Evolutionary conservation across 2,329 filamentous ascomycete species (phyloP).

Genomic region (Aspergillus aculeatinus): DNA sequence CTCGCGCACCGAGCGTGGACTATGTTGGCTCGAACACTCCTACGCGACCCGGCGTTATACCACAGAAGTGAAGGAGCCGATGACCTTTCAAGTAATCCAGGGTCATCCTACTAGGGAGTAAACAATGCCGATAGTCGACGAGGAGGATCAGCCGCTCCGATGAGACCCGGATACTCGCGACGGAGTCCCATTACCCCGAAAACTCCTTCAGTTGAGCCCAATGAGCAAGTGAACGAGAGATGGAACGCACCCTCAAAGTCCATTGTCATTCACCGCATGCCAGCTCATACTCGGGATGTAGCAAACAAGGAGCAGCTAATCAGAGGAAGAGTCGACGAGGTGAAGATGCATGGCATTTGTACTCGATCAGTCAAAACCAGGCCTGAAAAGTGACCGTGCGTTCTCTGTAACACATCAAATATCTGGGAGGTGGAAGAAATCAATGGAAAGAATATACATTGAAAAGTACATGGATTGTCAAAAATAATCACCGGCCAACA

Average conservation of each 20-base stretch:
- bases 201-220: not conserved
- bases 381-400: constrained; percentile 1
- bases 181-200: constrained; percentile 15
- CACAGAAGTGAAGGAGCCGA: not conserved
- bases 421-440: constrained; percentile 1
- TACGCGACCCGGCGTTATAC: not conserved
- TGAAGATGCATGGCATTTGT: not conserved
- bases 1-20: not conserved
- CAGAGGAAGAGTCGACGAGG: not conserved
- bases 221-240: constrained; percentile 1
- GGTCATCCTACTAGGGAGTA: not conserved
- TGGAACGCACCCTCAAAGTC: not conserved
- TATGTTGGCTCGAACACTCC: not conserved
- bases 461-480: constrained; percentile 9
- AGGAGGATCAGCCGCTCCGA: not conserved
- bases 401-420: not conserved
- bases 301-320: constrained; percentile 11
- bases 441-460: constrained; percentile 7
- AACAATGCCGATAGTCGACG: not conserved
- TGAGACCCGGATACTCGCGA: not conserved
- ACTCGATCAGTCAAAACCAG: constrained; percentile 1
- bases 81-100: not conserved
- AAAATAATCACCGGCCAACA: constrained; percentile 4
- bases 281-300: constrained; percentile 6
- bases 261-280: constrained; percentile 3